phyloP scores from a whole-genome alignment of 2,329 filamentous ascomycete genomes.

The Xylariaceae sp. region DNA sequence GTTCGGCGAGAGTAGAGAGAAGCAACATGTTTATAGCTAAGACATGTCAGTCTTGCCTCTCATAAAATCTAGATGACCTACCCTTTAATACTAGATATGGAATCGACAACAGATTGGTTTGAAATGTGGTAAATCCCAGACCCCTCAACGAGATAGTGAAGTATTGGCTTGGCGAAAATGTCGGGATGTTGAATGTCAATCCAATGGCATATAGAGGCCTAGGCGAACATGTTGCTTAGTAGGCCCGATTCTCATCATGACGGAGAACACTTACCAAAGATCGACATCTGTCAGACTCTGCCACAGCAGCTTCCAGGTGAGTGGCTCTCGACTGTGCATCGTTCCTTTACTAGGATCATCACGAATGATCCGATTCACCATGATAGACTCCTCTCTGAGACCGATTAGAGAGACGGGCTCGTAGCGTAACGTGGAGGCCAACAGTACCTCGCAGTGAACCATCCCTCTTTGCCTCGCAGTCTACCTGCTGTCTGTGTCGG shows the following conservation, averaged over 20 bases:
- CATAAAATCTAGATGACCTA: conserved; percentile 10
- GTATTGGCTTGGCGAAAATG: conserved; percentile 42
- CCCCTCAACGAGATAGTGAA: conserved; percentile 48
- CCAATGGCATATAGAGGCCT: conserved; percentile 36
- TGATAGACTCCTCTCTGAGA: conserved; percentile 46
- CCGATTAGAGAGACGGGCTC: background rate
- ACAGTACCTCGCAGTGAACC: conserved; percentile 48
- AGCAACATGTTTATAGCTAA: conserved; percentile 35
- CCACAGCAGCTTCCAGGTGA: conserved; percentile 45
- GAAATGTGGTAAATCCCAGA: conserved; percentile 49
- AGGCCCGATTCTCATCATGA: background rate
- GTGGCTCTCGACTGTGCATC: conserved; percentile 54
- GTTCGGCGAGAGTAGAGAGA: conserved; percentile 39
- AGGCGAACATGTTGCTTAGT: conserved; percentile 2
- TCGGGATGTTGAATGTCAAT: conserved; percentile 45
- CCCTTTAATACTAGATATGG: conserved; percentile 35
- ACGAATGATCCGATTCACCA: conserved; percentile 52
- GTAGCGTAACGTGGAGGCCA: background rate
- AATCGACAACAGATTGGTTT: conserved; percentile 55
- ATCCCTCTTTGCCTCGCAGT: conserved; percentile 45
- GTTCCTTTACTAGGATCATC: conserved; percentile 55
- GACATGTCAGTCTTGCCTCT: background rate
- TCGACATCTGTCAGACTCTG: conserved; percentile 48
- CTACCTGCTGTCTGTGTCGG: conserved; percentile 44
- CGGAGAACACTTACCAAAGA: conserved; percentile 36